Base-by-base conservation (phyloP, 257 asterid species). In the Solanum okadae region DNA sequence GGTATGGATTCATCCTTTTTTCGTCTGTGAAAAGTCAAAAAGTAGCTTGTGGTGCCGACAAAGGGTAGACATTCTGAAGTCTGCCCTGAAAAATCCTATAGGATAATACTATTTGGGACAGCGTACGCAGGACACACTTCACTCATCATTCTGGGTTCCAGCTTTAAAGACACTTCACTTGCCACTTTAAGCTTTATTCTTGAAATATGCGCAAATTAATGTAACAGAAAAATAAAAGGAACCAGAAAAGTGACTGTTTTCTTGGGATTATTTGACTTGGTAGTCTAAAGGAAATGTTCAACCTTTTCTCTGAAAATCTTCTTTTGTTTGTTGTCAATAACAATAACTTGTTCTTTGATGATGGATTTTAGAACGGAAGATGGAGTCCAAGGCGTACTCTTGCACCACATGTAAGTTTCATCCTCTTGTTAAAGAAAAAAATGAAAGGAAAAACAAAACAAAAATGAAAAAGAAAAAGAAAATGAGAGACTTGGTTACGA, bases 321-420 rank as follows among this genome's bases (percentile, higher is more conserved):
- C 76, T 27, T 86, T 78, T 25, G 20, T 34, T 73, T 67, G 82
- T 86, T 85, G 63, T 79, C 68, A 52, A 82, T 31, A 18, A 82
- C 70, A 52, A 82, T 82, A 29, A 82, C 70, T 82, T 49, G 42
- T 46, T 70, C 90, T 84, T 88, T 25, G 35, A 37, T 40, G 88
- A 52, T 46, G 42, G 73, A 87, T 86, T 89, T 91, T 86, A 97
- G 98, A 90, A 89, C 87, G 82, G 93, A 95, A 89, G 96, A 95
- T 90, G 93, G 94, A 34, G 86, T 93, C 68, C 90, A 91, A 63
- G 99, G 99, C 72, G 96, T 97, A 87, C 94, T 94, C 67, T 91
- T 97, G 94, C 99, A 97, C 95, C 99, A 97, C 88, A 93, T 93
- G 99, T 97, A 91, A 91, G 98, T 87, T 88, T 88, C 82, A 25